Conservation (phyloP, 176 grass and related monocot genomes). For the Cenchrus purpureus region DNA sequence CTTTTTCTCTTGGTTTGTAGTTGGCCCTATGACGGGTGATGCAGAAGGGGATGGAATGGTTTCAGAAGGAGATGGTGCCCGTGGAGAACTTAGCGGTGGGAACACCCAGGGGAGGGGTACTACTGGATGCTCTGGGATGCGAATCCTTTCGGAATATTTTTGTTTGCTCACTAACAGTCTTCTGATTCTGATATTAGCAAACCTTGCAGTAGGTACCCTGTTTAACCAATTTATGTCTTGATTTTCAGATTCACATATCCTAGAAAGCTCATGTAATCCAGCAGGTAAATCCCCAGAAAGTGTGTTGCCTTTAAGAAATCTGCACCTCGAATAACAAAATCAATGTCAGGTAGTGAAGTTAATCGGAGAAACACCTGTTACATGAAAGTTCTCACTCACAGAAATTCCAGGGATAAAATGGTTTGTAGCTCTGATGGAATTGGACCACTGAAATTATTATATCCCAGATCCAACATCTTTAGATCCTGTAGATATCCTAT, state of each 20-base stretch:
- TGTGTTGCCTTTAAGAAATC: slow-evolving; percentile 53
- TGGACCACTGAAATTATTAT: slow-evolving; percentile 58
- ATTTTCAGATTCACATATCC: slow-evolving; percentile 31
- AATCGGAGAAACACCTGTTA: not conserved
- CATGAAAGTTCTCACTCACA: slow-evolving; percentile 42
- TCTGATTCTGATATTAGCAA: slow-evolving; percentile 1
- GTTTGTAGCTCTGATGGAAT: slow-evolving; percentile 49
- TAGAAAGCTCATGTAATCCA: slow-evolving; percentile 29
- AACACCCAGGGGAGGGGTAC: not conserved
- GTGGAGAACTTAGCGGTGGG: not conserved
- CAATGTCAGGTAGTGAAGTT: slow-evolving; percentile 9
- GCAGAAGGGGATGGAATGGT: not conserved
- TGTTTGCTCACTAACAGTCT: slow-evolving; percentile 35
- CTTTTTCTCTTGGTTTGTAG: slow-evolving; percentile 6
- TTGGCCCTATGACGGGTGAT: not conserved
- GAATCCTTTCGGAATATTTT: not conserved
- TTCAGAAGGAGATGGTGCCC: slow-evolving; percentile 19
- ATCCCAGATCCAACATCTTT: slow-evolving; percentile 59
- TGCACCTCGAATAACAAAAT: slow-evolving; percentile 32
- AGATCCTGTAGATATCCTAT: slow-evolving; percentile 47
- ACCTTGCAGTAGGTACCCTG: slow-evolving; percentile 35
- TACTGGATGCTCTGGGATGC: not conserved
- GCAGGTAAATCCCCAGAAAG: slow-evolving; percentile 35
- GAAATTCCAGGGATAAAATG: slow-evolving; percentile 43
- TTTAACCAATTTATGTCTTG: slow-evolving; percentile 32